Conservation (phyloP, 164 flowering plant genomes). For the Kalanchoe fedtschenkoi region DNA sequence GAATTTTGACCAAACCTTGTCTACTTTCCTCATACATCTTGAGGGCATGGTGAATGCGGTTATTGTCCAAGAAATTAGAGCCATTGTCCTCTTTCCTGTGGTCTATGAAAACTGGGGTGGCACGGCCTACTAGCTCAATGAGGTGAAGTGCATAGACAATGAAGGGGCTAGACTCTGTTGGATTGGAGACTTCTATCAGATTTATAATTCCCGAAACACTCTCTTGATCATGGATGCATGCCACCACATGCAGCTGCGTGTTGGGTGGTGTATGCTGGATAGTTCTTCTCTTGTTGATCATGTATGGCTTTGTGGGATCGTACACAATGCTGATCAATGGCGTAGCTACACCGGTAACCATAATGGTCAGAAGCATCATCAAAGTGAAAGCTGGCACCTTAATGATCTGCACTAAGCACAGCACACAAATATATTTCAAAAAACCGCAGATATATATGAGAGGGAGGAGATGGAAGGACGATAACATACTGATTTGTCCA, state of each 20-base stretch:
- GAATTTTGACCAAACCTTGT: constrained; percentile 18
- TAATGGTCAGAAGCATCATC: constrained; percentile 26
- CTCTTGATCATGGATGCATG: constrained; percentile 39
- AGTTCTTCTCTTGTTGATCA: constrained; percentile 35
- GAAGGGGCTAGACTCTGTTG: constrained; percentile 32
- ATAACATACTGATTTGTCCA: constrained; percentile 30
- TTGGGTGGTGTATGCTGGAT: constrained; percentile 42
- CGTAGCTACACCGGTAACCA: constrained; percentile 23
- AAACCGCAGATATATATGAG: background rate
- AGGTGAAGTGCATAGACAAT: constrained; percentile 32
- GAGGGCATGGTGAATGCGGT: constrained; percentile 33
- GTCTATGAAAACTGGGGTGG: constrained; percentile 42
- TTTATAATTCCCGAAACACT: constrained; percentile 29
- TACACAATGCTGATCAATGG: constrained; percentile 46
- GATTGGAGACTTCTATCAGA: constrained; percentile 39
- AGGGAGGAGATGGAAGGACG: background rate
- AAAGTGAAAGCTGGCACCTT: constrained; percentile 25
- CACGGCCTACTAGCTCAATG: constrained; percentile 49
- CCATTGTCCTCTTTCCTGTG: constrained; percentile 15
- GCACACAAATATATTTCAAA: background rate
- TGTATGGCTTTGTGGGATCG: constrained; percentile 50
- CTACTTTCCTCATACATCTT: constrained; percentile 18
- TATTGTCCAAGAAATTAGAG: background rate
- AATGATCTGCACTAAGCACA: constrained; percentile 27
- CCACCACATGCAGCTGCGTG: constrained; percentile 27